Base-by-base conservation (phyloP, 2,329 filamentous ascomycete species). In the Davidsoniella australis region DNA sequence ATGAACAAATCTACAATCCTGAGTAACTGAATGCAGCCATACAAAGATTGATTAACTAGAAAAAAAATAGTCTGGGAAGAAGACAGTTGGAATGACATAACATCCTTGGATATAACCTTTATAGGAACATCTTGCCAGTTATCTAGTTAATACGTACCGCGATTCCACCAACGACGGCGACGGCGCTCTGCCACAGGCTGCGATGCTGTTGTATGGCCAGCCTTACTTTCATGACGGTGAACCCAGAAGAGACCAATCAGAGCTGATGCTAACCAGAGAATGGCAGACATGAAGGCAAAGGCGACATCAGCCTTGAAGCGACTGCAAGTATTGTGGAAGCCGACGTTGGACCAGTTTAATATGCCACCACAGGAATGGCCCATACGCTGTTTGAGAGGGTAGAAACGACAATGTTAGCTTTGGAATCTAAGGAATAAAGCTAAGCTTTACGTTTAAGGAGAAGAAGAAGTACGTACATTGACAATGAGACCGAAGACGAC, bases 251-350 rank as follows among this genome's bases (percentile, higher is more conserved):
- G 59, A 42, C 70, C 75, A 41, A 84, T 58, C 17, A 81, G 58
- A 14, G 71, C 72, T 43, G 77, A 82, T 10, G 68, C 73, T 39
- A 86, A 71, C 82, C 82, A 87, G 58, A 78, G 68, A 55, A 83
- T 70, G 49, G 80, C 80, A 2, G 78, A 80, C 49, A 86, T 63
- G 64, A 87, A 87, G 45, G 71, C 66, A 58, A 87, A 86, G 4
- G 81, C 81, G 56, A 84, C 73, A 54, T 75, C 69, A 39, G 83
- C 75, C 64, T 82, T 85, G 73, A 76, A 83, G 57, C 76, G 73
- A 51, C 74, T 70, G 62, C 83, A 89, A 26, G 47, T 49, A 18
- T 23, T 36, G 42, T 71, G 64, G 55, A 68, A 65, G 43, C 66
- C 65, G 52, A 84, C 66, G 47, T 70, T 68, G 53, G 61, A 59